Evolutionary conservation across 352 stramenopile species (phyloP).

Genomic region (Globisporangium sylvaticum): DNA sequence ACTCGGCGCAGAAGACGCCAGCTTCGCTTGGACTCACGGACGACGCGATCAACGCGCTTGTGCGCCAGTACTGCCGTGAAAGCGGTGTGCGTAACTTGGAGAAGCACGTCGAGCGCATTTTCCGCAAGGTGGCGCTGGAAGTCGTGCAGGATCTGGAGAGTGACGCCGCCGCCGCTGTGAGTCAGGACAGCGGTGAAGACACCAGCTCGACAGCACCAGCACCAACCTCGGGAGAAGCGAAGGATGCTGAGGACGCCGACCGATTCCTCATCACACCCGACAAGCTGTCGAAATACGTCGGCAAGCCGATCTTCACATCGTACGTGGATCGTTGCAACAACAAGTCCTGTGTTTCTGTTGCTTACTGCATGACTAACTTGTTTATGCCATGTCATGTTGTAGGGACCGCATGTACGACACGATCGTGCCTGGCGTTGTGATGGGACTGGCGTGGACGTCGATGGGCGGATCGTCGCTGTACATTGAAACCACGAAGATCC

Average conservation of each 20-base stretch:
- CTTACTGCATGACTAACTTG: neutral
- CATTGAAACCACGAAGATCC: constrained; percentile 92
- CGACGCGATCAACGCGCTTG: constrained; percentile 88
- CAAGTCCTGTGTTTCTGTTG: neutral
- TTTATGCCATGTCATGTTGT: constrained; percentile 1
- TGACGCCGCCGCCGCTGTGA: constrained; percentile 17
- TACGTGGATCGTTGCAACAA: constrained; percentile 30
- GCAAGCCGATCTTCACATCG: constrained; percentile 96
- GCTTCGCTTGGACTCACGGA: constrained; percentile 89
- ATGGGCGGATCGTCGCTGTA: constrained; percentile 99
- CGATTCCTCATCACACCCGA: constrained; percentile 91
- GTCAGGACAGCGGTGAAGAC: constrained; percentile 42
- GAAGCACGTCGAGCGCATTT: constrained; percentile 99
- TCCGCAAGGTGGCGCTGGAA: constrained; percentile 96
- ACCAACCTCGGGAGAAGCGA: constrained; percentile 1
- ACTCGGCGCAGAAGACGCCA: constrained; percentile 52
- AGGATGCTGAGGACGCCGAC: constrained; percentile 30
- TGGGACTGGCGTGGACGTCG: constrained; percentile 98
- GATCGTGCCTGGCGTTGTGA: constrained; percentile 94
- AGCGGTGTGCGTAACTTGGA: constrained; percentile 96
- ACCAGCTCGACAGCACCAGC: constrained; percentile 6
- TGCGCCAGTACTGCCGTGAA: constrained; percentile 95
- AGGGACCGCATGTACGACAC: constrained; percentile 96
- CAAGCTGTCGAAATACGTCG: constrained; percentile 97
- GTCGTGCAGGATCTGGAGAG: constrained; percentile 89